Percentiles rank a stretch among this genome's conserved stretches.
These are phyloP conservation scores for Mortierella sp. DNA, from an alignment of 371 early-diverging fungal genomes.

Conservation along the genomic window DNA sequence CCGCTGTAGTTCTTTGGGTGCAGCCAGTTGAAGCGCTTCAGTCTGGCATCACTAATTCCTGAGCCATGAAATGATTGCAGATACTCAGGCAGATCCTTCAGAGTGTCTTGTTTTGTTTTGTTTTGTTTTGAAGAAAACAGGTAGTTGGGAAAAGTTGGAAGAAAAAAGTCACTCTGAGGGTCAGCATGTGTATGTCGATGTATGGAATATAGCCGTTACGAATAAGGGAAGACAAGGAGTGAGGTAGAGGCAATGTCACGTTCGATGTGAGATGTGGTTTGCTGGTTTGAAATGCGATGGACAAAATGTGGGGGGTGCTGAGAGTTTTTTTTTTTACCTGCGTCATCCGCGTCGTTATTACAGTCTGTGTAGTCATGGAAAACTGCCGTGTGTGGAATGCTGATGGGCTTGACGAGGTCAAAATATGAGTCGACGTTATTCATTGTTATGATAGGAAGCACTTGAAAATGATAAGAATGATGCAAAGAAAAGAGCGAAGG, in stretches of 20 bases:
- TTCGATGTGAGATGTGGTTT: not conserved
- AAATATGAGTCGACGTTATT: constrained; percentile 18
- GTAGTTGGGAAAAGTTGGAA: not conserved
- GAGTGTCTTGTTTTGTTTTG: not conserved
- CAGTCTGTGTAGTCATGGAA: constrained; percentile 4
- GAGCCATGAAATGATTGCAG: constrained; percentile 29
- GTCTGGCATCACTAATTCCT: constrained; percentile 32
- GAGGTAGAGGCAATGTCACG: not conserved
- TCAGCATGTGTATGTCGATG: not conserved
- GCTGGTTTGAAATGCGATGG: not conserved
- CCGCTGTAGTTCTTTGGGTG: constrained; percentile 38
- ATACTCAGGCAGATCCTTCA: constrained; percentile 21
- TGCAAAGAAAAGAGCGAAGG: not conserved
- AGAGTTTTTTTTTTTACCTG: too few relatives aligned
- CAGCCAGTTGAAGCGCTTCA: constrained; percentile 39
- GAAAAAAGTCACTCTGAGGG: not conserved
- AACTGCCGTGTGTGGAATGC: constrained; percentile 21
- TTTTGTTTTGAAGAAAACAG: too few relatives aligned
- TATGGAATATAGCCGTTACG: constrained; percentile 4
- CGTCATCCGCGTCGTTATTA: not conserved
- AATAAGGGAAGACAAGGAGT: not conserved
- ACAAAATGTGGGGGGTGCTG: too few relatives aligned
- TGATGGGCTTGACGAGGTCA: constrained; percentile 33
- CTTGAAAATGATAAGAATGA: not conserved
- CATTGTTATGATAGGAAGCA: not conserved